These are phyloP conservation scores for Prinsepia uniflora DNA, from an alignment of 306 rosid species.

Conservation along the genomic window DNA sequence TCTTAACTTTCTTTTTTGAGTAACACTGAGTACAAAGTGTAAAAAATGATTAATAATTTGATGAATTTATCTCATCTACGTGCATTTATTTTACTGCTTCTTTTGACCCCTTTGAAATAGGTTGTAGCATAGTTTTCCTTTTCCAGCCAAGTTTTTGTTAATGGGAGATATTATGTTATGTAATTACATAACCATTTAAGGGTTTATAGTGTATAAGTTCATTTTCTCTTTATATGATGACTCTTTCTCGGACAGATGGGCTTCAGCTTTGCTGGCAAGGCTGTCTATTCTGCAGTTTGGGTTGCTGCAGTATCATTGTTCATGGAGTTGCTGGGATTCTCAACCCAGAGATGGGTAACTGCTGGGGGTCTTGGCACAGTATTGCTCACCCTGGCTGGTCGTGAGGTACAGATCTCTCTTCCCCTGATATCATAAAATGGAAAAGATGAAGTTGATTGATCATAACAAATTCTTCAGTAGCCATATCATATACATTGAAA, in stretches of 20 bases:
- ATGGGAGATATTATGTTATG: slow-evolving; percentile 8
- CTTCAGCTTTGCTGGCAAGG: slow-evolving; percentile 90
- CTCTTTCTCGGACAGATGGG: slow-evolving; percentile 63
- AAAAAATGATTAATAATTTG: not conserved
- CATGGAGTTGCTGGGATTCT: slow-evolving; percentile 97
- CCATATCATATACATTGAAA: not conserved
- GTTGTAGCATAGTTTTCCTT: slow-evolving; percentile 12
- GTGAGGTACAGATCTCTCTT: slow-evolving; percentile 69
- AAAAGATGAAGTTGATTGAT: slow-evolving; percentile 10
- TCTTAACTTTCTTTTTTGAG: not conserved
- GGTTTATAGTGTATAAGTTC: not conserved
- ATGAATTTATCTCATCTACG: not conserved
- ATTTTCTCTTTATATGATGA: slow-evolving; percentile 18
- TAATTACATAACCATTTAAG: slow-evolving; percentile 10
- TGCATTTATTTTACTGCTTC: not conserved
- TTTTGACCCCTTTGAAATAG: slow-evolving; percentile 2
- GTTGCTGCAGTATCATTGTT: slow-evolving; percentile 93
- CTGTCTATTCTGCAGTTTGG: slow-evolving; percentile 88
- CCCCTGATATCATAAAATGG: slow-evolving; percentile 16
- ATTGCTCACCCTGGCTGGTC: slow-evolving; percentile 91
- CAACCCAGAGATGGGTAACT: slow-evolving; percentile 95
- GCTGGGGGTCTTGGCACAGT: slow-evolving; percentile 99
- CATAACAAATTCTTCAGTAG: slow-evolving; percentile 18
- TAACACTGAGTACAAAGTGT: not conserved
- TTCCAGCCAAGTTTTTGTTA: slow-evolving; percentile 12